A percentile compares a stretch with the other conserved stretches of the same genome.
Evolutionary conservation across 1,284 basidiomycete genomes (phyloP).

Genomic region (Volvariella surrecta): DNA sequence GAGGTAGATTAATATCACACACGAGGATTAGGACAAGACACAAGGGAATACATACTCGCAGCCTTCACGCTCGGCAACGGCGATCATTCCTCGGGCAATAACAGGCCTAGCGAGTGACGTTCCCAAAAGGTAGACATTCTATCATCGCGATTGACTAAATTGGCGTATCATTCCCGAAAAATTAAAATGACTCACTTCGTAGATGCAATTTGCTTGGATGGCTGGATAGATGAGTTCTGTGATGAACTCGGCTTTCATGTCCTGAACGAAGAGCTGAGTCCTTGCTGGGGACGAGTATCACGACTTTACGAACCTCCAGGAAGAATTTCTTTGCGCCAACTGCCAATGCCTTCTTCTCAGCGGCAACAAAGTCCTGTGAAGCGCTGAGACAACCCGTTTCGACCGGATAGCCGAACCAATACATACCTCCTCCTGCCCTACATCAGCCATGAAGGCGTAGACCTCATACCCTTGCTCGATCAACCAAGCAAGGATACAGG

Average conservation of each 20-base stretch:
- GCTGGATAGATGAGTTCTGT: constrained; percentile 97
- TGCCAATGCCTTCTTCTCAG: constrained; percentile 83
- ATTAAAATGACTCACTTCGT: constrained; percentile 51
- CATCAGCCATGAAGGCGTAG: constrained; percentile 97
- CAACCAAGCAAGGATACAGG: constrained; percentile 94
- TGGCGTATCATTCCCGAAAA: constrained; percentile 1
- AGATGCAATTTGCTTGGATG: constrained; percentile 98
- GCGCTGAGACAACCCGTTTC: neutral
- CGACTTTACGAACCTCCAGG: constrained; percentile 52
- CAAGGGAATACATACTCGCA: constrained; percentile 67
- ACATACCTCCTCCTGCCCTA: constrained; percentile 91
- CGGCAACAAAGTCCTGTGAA: constrained; percentile 86
- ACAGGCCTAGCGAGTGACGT: constrained; percentile 98
- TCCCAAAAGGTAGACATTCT: constrained; percentile 97
- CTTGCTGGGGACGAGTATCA: neutral
- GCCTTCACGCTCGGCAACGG: constrained; percentile 81
- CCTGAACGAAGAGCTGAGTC: constrained; percentile 37
- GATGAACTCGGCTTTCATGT: constrained; percentile 93
- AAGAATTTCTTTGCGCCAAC: constrained; percentile 96
- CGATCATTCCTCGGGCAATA: constrained; percentile 99
- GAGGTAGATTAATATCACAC: neutral
- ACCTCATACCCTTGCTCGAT: constrained; percentile 98
- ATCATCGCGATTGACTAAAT: neutral
- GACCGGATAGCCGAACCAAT: neutral
- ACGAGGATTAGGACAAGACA: neutral